A percentile compares a stretch with the other conserved stretches of the same genome.
These are phyloP conservation scores for Podaxis mareebaensis DNA, from an alignment of 768 basidiomycete species.

Conservation along the genomic window DNA sequence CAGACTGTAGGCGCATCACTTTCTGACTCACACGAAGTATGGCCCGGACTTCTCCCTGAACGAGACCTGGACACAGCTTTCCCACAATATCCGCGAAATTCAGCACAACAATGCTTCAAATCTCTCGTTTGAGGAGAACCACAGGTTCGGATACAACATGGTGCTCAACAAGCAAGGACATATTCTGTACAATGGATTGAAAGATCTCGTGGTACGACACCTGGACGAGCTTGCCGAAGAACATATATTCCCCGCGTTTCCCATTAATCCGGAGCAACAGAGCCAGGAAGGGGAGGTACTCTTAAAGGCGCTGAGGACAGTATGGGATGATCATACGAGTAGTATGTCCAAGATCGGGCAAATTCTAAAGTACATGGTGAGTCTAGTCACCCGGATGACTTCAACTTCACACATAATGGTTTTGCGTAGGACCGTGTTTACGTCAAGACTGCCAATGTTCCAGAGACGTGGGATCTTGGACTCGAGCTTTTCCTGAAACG, in stretches of 20 bases:
- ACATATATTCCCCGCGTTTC: conserved; percentile 82
- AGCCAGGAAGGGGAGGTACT: conserved; percentile 84
- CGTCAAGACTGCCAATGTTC: conserved; percentile 71
- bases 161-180: conserved; percentile 85
- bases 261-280: conserved; percentile 64
- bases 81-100: conserved; percentile 89
- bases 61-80: conserved; percentile 80
- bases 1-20: neutral
- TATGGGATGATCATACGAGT: conserved; percentile 93
- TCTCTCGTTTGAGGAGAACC: conserved; percentile 79
- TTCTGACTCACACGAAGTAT: conserved; percentile 45
- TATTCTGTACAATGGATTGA: conserved; percentile 85
- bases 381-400: conserved; percentile 22
- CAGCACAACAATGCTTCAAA: conserved; percentile 90
- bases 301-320: conserved; percentile 76
- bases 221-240: conserved; percentile 76
- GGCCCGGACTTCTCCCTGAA: conserved; percentile 76
- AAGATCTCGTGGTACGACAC: conserved; percentile 76
- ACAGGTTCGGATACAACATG: conserved; percentile 93
- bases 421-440: conserved; percentile 83
- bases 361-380: conserved; percentile 95
- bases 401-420: neutral
- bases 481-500: conserved; percentile 79
- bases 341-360: conserved; percentile 88
- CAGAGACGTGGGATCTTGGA: conserved; percentile 80